Base-by-base conservation (phyloP, 2,329 filamentous ascomycete species). In the Amauroascus verrucosus region DNA sequence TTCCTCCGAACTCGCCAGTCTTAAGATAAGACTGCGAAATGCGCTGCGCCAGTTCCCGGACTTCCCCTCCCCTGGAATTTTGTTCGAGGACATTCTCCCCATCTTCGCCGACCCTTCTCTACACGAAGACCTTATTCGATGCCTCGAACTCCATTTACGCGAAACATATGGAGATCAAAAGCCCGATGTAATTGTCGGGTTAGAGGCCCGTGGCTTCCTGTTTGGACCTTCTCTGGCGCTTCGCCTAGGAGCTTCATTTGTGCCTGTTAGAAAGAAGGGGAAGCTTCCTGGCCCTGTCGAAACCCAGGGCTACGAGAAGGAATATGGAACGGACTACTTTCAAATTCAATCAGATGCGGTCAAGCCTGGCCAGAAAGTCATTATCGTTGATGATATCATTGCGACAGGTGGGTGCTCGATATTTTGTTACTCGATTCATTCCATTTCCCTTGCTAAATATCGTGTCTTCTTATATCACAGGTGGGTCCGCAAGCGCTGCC, bases 71-170 rank as follows among this genome's bases (percentile, higher is more conserved):
- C 83, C 86, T 44, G 91, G 93, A 70, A 91, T 98, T 67, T 79
- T 95, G 65, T 98, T 98, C 73, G 88, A 96, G 75, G 93, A 98
- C 69, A 97, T 98, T 73, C 84, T 98, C 71, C 93, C 93, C 57
- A 84, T 97, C 67, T 97, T 98, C 77, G 83, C 87, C 68, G 79
- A 88, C 66, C 82, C 84, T 53, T 67, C 70, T 49, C 77, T 86
- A 57, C 91, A 96, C 74, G 77, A 80, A 61, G 78, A 82, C 53
- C 84, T 98, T 55, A 77, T 96, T 68, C 81, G 83, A 64, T 88
- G 88, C 47, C 85, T 97, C 62, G 86, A 95, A 72, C 77, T 96
- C 58, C 85, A 95, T 70, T 78, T 95, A 59, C 73, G 79, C 54
- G 75, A 84, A 63, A 77, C 77, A 58, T 84, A 84, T 63, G 69